phyloP scores from a whole-genome alignment of 2,329 filamentous ascomycete species.

The Fusarium sulawesiense region DNA sequence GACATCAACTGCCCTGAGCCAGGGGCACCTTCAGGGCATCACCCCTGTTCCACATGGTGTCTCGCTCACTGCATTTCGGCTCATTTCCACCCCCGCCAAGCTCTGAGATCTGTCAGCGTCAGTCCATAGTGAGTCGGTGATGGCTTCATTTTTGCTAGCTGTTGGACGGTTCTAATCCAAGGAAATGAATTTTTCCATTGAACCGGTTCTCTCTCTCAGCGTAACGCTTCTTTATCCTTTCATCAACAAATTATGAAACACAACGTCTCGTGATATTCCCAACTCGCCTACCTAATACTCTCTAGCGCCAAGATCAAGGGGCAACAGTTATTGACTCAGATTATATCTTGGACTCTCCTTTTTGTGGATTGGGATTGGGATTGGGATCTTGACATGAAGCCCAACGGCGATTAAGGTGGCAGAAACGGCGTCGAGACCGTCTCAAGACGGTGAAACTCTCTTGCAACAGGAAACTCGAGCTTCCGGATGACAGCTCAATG shows the following conservation, averaged over 20 bases:
- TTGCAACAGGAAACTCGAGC: slow-evolving; percentile 36
- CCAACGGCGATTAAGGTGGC: slow-evolving; percentile 8
- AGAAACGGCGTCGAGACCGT: slow-evolving; percentile 31
- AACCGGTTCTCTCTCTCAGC: background rate
- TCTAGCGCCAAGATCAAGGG: slow-evolving; percentile 20
- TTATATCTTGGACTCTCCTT: background rate
- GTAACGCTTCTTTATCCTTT: background rate
- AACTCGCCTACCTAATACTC: background rate
- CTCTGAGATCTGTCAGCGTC: slow-evolving; percentile 14
- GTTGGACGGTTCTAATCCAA: slow-evolving; percentile 38
- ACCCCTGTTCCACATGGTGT: slow-evolving; percentile 38
- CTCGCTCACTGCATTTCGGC: slow-evolving; percentile 22
- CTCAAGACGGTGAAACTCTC: slow-evolving; percentile 36
- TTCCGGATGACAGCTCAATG: slow-evolving; percentile 27
- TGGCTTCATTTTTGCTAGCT: slow-evolving; percentile 41
- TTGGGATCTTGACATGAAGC: slow-evolving; percentile 20
- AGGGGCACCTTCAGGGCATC: slow-evolving; percentile 28
- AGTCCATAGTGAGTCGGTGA: slow-evolving; percentile 43
- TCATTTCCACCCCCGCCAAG: slow-evolving; percentile 7
- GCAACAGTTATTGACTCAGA: slow-evolving; percentile 14
- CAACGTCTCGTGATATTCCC: slow-evolving; percentile 4
- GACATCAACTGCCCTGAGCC: slow-evolving; percentile 32
- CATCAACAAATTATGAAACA: slow-evolving; percentile 21
- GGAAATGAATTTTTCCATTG: slow-evolving; percentile 12
- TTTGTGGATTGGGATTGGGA: background rate